Percentiles rank a stretch among this genome's conserved stretches.
Conservation (phyloP, 2,329 filamentous ascomycete genomes). For the Botryotinia narcissicola region DNA sequence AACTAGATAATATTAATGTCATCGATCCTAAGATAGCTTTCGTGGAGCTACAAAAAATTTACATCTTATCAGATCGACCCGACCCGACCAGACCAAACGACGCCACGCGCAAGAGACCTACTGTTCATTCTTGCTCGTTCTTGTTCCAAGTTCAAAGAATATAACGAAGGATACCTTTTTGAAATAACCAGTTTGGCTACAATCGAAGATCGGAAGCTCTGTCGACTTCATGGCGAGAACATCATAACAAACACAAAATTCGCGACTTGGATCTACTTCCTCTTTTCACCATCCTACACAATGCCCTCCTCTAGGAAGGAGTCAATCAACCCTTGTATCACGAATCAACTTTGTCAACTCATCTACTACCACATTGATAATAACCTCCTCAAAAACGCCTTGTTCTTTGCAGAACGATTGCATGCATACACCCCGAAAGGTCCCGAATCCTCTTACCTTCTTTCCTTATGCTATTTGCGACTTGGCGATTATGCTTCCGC, state of each 20-base stretch:
- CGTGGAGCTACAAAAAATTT: conserved; percentile 10
- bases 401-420: conserved; percentile 88
- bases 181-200: not conserved
- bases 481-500: conserved; percentile 81
- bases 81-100: conserved; percentile 20
- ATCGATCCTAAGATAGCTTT: conserved; percentile 6
- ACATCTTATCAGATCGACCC: conserved; percentile 15
- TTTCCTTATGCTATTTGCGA: conserved; percentile 81
- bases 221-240: conserved; percentile 36
- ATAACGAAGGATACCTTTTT: conserved; percentile 1
- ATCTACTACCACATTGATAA: conserved; percentile 80
- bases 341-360: conserved; percentile 51
- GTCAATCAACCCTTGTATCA: conserved; percentile 32
- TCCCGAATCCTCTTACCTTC: conserved; percentile 75
- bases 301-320: conserved; percentile 33
- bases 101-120: conserved; percentile 17
- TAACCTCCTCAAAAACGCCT: conserved; percentile 80
- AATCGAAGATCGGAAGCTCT: conserved; percentile 14
- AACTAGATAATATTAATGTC: conserved; percentile 16
- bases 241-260: conserved; percentile 28
- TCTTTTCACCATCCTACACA: conserved; percentile 24
- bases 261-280: conserved; percentile 24
- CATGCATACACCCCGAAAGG: conserved; percentile 79
- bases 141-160: not conserved
- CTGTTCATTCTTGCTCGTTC: not conserved